Percentiles rank a stretch among this genome's conserved stretches.
Evolutionary conservation across 352 stramenopile genomes (phyloP).

Genomic region (Phytophthora quininea): DNA sequence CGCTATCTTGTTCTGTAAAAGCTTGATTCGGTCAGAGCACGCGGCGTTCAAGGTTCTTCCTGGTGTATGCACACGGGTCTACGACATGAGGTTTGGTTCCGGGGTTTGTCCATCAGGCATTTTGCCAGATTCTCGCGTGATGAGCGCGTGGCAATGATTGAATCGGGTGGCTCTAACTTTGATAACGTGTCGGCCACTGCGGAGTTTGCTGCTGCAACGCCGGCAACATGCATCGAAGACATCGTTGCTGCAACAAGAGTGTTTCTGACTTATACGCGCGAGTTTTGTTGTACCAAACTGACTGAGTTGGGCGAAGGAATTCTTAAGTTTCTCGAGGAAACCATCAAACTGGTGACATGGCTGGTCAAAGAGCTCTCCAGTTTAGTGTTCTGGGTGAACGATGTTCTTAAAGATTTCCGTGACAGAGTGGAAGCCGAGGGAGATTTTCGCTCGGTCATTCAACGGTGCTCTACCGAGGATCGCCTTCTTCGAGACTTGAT

Average conservation of each 20-base stretch:
- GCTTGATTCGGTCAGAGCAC: not conserved
- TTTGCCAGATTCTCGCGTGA: not conserved
- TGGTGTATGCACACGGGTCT: not conserved
- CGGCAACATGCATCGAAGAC: slow-evolving; percentile 1
- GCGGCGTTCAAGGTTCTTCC: not conserved
- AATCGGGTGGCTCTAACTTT: not conserved
- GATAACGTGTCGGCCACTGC: slow-evolving; percentile 13
- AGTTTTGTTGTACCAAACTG: slow-evolving; percentile 8
- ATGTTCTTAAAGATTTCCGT: slow-evolving; percentile 6
- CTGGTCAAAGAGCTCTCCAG: slow-evolving; percentile 3
- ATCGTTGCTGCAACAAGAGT: not conserved
- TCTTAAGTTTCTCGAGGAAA: slow-evolving; percentile 10
- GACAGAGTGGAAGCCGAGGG: not conserved
- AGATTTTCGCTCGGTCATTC: not conserved
- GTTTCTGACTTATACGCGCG: slow-evolving; percentile 9
- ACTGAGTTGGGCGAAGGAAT: slow-evolving; percentile 4
- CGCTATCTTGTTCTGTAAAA: not conserved
- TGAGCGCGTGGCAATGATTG: not conserved
- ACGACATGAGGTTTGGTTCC: not conserved
- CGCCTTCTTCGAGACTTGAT: slow-evolving; percentile 6
- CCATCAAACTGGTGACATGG: not conserved
- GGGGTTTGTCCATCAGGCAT: not conserved
- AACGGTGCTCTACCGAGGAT: slow-evolving; percentile 8
- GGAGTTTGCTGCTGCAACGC: slow-evolving; percentile 4
- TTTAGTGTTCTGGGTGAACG: slow-evolving; percentile 14